These are phyloP conservation scores for Saturnispora zaruensis DNA, from an alignment of 805 yeast genomes.

Conservation along the genomic window DNA sequence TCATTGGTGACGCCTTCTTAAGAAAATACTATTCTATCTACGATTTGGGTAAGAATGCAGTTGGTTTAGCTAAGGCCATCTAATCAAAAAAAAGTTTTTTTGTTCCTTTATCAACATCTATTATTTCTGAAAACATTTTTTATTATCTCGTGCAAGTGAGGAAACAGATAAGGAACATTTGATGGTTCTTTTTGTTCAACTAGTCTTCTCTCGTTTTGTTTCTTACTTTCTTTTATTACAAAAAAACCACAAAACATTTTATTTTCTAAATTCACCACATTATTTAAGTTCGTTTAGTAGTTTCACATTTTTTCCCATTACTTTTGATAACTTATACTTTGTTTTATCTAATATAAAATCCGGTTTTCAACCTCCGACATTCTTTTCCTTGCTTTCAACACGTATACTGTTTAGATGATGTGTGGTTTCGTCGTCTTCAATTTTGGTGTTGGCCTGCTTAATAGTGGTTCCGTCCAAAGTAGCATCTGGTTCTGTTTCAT, in stretches of 20 bases:
- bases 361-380: slow-evolving; percentile 17
- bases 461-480: slow-evolving; percentile 20
- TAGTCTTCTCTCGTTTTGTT: background rate
- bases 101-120: background rate
- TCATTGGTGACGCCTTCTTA: slow-evolving; percentile 94
- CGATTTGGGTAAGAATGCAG: slow-evolving; percentile 84
- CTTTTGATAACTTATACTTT: background rate
- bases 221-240: background rate
- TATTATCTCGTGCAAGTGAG: background rate
- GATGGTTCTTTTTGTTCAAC: background rate
- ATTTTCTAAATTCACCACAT: background rate
- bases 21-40: slow-evolving; percentile 91
- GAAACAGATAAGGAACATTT: background rate
- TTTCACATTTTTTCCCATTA: background rate
- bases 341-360: background rate
- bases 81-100: slow-evolving; percentile 23
- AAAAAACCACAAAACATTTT: background rate
- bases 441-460: background rate
- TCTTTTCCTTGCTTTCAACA: slow-evolving; percentile 36
- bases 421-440: slow-evolving; percentile 16
- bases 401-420: slow-evolving; percentile 39
- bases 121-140: background rate
- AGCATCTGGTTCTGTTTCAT: slow-evolving; percentile 43
- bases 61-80: slow-evolving; percentile 81
- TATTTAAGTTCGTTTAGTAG: background rate